Conservation (phyloP, 805 yeast genomes). For the Candida saitoana region DNA sequence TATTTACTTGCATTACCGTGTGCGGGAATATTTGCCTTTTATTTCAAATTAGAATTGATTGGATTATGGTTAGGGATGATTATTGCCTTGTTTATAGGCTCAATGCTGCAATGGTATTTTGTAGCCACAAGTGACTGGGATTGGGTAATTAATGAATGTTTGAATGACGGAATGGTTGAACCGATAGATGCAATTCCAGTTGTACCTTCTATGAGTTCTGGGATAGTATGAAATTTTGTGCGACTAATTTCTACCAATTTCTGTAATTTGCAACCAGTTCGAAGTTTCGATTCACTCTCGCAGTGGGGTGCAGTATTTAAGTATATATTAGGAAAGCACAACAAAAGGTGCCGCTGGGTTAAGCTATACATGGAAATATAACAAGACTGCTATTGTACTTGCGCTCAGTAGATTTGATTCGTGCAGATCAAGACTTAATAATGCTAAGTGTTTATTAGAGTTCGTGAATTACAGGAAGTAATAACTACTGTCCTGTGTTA, state of each 20-base stretch:
- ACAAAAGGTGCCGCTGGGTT: no score
- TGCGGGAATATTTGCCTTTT: slow-evolving; percentile 43
- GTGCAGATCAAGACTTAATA: background rate
- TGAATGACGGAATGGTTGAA: slow-evolving; percentile 40
- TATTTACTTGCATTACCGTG: slow-evolving; percentile 48
- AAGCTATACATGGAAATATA: no score
- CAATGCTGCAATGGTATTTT: slow-evolving; percentile 38
- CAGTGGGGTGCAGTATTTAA: background rate
- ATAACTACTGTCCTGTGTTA: background rate
- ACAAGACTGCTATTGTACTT: background rate
- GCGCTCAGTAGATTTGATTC: background rate
- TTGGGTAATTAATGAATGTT: slow-evolving; percentile 33
- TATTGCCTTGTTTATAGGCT: slow-evolving; percentile 38
- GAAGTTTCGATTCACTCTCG: background rate
- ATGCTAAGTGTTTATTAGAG: background rate
- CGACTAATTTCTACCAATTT: no score
- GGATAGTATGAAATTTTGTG: slow-evolving; percentile 12
- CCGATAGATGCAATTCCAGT: slow-evolving; percentile 27
- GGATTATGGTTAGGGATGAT: slow-evolving; percentile 51
- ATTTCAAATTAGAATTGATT: slow-evolving; percentile 32
- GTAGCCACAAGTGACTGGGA: slow-evolving; percentile 45
- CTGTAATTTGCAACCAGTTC: slow-evolving; percentile 2
- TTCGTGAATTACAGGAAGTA: no score
- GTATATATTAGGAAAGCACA: background rate
- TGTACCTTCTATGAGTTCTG: slow-evolving; percentile 27